Conservation (phyloP, 2,329 filamentous ascomycete species). For the Fusarium musae region DNA sequence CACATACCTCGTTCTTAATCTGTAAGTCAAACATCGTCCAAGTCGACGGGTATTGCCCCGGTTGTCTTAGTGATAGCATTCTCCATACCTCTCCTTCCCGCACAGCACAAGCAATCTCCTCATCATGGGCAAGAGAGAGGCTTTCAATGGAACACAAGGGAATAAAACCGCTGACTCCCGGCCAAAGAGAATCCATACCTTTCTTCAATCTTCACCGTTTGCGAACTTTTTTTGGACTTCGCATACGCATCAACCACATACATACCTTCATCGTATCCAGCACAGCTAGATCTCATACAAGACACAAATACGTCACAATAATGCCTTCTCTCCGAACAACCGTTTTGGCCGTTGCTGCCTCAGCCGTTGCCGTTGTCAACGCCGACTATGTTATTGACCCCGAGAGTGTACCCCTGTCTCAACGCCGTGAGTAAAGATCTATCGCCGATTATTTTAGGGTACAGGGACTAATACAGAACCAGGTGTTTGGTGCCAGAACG, state of each 20-base stretch:
- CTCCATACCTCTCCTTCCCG: slow-evolving; percentile 28
- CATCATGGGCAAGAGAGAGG: slow-evolving; percentile 2
- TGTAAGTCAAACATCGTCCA: slow-evolving; percentile 23
- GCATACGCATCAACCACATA: slow-evolving; percentile 9
- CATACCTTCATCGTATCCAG: slow-evolving; percentile 13
- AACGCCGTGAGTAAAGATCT: slow-evolving; percentile 59
- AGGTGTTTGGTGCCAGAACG: slow-evolving; percentile 74
- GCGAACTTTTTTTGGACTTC: slow-evolving; percentile 18
- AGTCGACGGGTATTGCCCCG: slow-evolving; percentile 1
- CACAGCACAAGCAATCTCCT: background rate
- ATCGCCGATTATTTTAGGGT: background rate
- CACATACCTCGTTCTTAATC: background rate
- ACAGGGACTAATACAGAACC: slow-evolving; percentile 33
- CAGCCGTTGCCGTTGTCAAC: slow-evolving; percentile 62
- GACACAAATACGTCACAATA: slow-evolving; percentile 30
- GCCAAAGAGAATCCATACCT: slow-evolving; percentile 9
- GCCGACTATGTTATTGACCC: slow-evolving; percentile 73
- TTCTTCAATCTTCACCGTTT: slow-evolving; percentile 16
- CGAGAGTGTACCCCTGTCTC: slow-evolving; percentile 62
- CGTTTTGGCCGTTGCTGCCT: slow-evolving; percentile 64
- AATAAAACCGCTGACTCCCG: slow-evolving; percentile 28
- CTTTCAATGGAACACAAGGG: background rate
- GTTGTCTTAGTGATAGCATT: slow-evolving; percentile 31
- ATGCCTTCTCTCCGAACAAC: slow-evolving; percentile 68
- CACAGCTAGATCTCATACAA: slow-evolving; percentile 1